Conservation (phyloP, 352 stramenopile genomes). For the Sclerospora graminicola region DNA sequence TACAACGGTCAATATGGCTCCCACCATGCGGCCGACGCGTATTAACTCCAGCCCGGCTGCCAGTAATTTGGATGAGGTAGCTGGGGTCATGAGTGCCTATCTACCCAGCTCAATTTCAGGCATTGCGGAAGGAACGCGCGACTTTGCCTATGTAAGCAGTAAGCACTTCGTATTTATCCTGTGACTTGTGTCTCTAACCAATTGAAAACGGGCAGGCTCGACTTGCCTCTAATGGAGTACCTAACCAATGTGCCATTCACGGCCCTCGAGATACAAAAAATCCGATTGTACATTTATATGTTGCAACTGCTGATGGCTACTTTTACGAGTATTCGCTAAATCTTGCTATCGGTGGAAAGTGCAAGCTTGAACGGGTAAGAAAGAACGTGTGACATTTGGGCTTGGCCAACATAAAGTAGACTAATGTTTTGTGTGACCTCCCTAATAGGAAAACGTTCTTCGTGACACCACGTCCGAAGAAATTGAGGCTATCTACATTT, state of each 20-base stretch:
- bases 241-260: slow-evolving; percentile 74
- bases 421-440: background rate
- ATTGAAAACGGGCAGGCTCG: slow-evolving; percentile 36
- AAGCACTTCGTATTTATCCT: background rate
- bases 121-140: slow-evolving; percentile 77
- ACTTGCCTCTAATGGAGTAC: slow-evolving; percentile 51
- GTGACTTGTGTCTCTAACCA: background rate
- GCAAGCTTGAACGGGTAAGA: slow-evolving; percentile 58
- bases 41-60: slow-evolving; percentile 30
- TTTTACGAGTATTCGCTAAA: slow-evolving; percentile 86
- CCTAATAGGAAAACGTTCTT: slow-evolving; percentile 69
- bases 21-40: slow-evolving; percentile 12
- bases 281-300: slow-evolving; percentile 59
- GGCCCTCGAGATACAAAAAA: slow-evolving; percentile 43
- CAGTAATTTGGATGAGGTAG: slow-evolving; percentile 57
- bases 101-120: slow-evolving; percentile 65
- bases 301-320: slow-evolving; percentile 68
- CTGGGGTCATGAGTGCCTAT: slow-evolving; percentile 59
- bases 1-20: background rate
- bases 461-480: slow-evolving; percentile 76
- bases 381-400: slow-evolving; percentile 24
- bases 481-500: slow-evolving; percentile 77
- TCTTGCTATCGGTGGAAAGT: slow-evolving; percentile 55
- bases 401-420: background rate
- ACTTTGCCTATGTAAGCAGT: slow-evolving; percentile 70